phyloP scores from a whole-genome alignment of 2,329 filamentous ascomycete species.

The Aspergillus tubingensis region DNA sequence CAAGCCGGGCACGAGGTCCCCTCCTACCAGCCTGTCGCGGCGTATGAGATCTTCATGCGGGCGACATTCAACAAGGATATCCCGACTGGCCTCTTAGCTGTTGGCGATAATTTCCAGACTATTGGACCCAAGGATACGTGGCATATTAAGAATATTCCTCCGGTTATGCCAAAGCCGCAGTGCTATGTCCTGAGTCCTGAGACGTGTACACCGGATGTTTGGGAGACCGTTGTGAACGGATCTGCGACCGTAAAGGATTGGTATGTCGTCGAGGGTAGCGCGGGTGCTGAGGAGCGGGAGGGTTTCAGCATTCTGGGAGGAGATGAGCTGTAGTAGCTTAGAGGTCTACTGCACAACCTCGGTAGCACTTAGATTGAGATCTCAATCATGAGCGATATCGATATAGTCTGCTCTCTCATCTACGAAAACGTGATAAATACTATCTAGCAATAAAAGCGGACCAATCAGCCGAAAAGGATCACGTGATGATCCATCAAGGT shows the following conservation, averaged over 20 bases:
- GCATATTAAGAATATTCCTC: neutral
- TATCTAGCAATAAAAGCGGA: no score
- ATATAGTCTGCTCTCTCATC: neutral
- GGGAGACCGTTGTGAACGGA: neutral
- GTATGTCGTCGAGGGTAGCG: neutral
- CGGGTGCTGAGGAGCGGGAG: neutral
- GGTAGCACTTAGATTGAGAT: neutral
- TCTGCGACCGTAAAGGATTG: constrained; percentile 1
- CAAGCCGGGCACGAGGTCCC: constrained; percentile 56
- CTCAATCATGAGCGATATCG: neutral
- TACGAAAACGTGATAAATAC: no score
- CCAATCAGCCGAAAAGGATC: no score
- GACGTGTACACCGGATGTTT: neutral
- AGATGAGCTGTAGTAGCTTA: neutral
- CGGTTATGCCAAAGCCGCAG: neutral
- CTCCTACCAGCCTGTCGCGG: constrained; percentile 46
- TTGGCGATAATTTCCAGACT: neutral
- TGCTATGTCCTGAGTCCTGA: constrained; percentile 2
- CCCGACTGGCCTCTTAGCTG: neutral
- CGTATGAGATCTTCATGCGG: constrained; percentile 7
- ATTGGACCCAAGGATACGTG: neutral
- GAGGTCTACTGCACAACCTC: neutral
- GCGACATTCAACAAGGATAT: constrained; percentile 5
- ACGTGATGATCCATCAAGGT: no score
- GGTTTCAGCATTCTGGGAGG: neutral